These are phyloP conservation scores for Ceratobasidium papillatum DNA, from an alignment of 1,284 basidiomycete species.

Conservation along the genomic window DNA sequence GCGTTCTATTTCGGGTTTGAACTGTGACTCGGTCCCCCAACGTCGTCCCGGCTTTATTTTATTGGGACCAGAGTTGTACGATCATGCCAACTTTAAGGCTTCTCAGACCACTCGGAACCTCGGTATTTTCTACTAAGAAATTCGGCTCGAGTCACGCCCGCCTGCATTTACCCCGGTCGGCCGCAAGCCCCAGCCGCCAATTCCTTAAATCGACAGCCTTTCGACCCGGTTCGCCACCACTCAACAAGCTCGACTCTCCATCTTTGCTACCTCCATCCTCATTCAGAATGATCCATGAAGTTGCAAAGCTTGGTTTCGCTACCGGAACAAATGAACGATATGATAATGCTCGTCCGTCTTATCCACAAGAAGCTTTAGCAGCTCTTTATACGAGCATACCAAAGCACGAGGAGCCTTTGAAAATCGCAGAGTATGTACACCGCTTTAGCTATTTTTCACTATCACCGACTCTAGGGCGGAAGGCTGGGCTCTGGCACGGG, in stretches of 20 bases:
- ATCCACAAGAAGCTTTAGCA: conserved; percentile 64
- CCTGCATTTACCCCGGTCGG: background rate
- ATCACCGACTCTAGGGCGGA: conserved; percentile 58
- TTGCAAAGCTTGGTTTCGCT: conserved; percentile 74
- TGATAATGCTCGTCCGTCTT: conserved; percentile 78
- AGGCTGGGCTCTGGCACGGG: conserved; percentile 70
- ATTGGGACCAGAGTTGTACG: background rate
- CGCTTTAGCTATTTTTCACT: background rate
- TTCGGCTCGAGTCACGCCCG: conserved; percentile 14
- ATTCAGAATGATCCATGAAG: conserved; percentile 55
- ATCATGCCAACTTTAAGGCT: conserved; percentile 16
- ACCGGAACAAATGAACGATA: conserved; percentile 78
- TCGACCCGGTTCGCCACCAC: background rate
- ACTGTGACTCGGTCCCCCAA: background rate
- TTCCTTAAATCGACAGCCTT: background rate
- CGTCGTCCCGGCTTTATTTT: background rate
- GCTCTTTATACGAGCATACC: conserved; percentile 63
- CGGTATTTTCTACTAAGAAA: background rate
- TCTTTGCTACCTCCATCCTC: background rate
- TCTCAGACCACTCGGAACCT: background rate
- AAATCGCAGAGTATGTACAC: conserved; percentile 70
- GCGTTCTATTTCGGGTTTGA: background rate
- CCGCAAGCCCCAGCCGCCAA: background rate
- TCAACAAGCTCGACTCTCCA: background rate
- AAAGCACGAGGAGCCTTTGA: conserved; percentile 54